A percentile compares a stretch with the other conserved stretches of the same genome.
phyloP scores from a whole-genome alignment of 2,329 filamentous ascomycete species.

The Knufia fluminis region DNA sequence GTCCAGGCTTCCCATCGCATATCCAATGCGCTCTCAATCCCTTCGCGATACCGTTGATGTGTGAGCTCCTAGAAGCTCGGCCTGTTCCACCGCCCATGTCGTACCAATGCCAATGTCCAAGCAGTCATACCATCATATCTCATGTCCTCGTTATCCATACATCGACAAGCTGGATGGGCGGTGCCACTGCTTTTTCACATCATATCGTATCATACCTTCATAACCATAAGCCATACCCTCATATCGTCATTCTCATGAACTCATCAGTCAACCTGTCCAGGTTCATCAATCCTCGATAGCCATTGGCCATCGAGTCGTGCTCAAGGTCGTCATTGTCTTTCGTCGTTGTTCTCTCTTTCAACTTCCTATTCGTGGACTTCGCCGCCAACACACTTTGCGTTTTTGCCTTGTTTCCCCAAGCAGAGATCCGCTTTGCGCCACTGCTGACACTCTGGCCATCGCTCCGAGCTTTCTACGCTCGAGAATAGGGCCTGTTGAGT shows the following conservation, averaged over 20 bases:
- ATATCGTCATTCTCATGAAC: slow-evolving; percentile 4
- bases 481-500: slow-evolving; percentile 88
- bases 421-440: background rate
- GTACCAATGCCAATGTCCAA: too few relatives aligned
- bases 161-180: too few relatives aligned
- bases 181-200: too few relatives aligned
- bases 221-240: too few relatives aligned
- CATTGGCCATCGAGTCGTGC: background rate
- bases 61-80: background rate
- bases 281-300: background rate
- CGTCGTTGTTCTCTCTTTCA: background rate
- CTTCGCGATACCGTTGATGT: background rate
- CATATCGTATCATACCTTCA: too few relatives aligned
- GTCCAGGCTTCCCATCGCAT: background rate
- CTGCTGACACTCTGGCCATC: background rate
- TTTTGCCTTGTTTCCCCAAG: background rate
- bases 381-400: background rate
- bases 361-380: background rate
- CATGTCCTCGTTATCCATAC: background rate
- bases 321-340: background rate
- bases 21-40: background rate
- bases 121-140: background rate
- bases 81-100: too few relatives aligned
- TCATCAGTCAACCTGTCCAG: background rate
- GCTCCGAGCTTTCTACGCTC: background rate